Evolutionary conservation across 2,329 filamentous ascomycete species (phyloP), one percentile per base, ranked within the genome.

Genomic region (Alternaria triticimaculans): DNA sequence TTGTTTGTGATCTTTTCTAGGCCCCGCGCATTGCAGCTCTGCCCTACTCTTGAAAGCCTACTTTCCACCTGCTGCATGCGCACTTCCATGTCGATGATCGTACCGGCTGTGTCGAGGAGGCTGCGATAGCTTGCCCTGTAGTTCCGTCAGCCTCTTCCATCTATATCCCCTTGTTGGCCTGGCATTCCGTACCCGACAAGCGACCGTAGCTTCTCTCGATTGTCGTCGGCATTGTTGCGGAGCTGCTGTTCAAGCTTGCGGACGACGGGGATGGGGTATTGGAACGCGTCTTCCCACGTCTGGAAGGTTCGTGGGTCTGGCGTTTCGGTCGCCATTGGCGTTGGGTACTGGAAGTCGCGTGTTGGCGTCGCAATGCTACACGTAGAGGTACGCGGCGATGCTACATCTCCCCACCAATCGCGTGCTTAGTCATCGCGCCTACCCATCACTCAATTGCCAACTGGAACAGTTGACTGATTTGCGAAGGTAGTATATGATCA

Each of bases 51-150:
- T 15, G 87, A 87, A 55, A 98, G 85, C 41, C 89, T 87, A 6
- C 85, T 83, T 79, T 97, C 93, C 15, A 93, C 90, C 12, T 84
- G 82, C 64, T 90, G 87, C 82, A 96, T 95, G 76, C 95, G 89
- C 43, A 81, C 82, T 70, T 93, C 91, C 93, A 98, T 97, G 64
- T 90, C 87, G 58, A 97, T 91, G 70, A 98, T 98, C n/a, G 90
- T 90, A 81, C 97, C 94, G 58, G 95, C 95, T 0, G 95, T 97
- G 56, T 92, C 92, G 25, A 98, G 88, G 9, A 98, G 88, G 73
- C 96, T 93, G 70, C 95, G 92, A 81, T 98, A 98, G 74, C 88
- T 87, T 71, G 87, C 84, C 20, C 87, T 89, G 70, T 18, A 44
- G 7, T n/a, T 8, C 21, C 21, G 48, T 71, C 21, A 71, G 62